These are phyloP conservation scores for Acacia melanoxylon DNA, from an alignment of 306 rosid genomes.

Conservation along the genomic window DNA sequence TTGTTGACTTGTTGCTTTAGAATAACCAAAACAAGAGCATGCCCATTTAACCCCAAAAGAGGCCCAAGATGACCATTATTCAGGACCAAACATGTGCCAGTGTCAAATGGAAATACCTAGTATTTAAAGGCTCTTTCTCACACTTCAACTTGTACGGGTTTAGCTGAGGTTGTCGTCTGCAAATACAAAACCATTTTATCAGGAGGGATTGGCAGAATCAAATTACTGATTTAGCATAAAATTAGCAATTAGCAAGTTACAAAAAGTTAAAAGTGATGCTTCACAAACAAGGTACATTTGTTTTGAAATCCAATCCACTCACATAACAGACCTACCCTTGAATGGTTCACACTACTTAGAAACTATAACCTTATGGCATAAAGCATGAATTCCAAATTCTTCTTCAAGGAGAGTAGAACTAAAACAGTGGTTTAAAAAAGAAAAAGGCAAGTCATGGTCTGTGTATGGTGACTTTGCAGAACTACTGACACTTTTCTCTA, in stretches of 20 bases:
- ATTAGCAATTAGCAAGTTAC: conserved; percentile 2
- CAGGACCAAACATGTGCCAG: not conserved
- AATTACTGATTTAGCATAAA: conserved; percentile 11
- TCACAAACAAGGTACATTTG: conserved; percentile 5
- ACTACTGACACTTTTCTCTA: not conserved
- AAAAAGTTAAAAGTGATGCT: not conserved
- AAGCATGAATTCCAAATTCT: not conserved
- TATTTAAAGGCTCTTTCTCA: conserved; percentile 81
- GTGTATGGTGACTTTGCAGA: not conserved
- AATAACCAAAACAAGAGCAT: not conserved
- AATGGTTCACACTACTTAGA: conserved; percentile 1
- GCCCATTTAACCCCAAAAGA: not conserved
- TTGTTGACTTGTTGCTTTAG: not conserved
- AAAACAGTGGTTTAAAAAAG: not conserved
- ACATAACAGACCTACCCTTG: not conserved
- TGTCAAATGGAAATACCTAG: conserved; percentile 53
- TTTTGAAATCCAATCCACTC: conserved; percentile 5
- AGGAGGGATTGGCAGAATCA: conserved; percentile 26
- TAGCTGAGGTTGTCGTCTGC: conserved; percentile 73
- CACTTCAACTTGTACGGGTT: conserved; percentile 85
- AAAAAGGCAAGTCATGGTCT: not conserved
- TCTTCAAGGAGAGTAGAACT: not conserved
- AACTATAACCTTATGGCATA: not conserved
- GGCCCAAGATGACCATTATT: not conserved
- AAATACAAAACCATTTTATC: conserved; percentile 32